Evolutionary conservation across 495 filamentous ascomycete species (phyloP), one percentile per base, ranked within the genome.

Genomic region (Glutinoglossum americanum): DNA sequence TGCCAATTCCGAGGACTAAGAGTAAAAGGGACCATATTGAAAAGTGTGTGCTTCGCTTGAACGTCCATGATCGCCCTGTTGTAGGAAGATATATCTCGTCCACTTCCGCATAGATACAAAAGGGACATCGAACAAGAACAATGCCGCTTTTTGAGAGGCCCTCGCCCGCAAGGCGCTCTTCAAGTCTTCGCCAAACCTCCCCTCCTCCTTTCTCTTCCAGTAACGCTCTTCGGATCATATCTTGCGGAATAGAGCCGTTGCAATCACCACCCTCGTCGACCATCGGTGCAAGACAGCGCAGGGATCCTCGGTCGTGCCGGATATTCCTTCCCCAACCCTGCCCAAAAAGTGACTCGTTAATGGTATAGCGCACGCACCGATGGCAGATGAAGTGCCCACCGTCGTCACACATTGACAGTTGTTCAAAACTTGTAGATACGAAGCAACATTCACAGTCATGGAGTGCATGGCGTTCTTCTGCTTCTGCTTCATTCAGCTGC

Each of bases 391-490:
- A 76, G 71, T 98, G 92, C 23, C 78, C 79, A 30, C 77, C 74
- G 25, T 71, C 67, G 39, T 74, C 68, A 62, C 92, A 98, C 1
- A 81, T 77, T 8, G 85, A 78, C 23, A 94, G 76, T 67, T 87
- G 81, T 65, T 96, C 86, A 61, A 94, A 93, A 0, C 84, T 71
- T 39, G 75, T 78, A 33, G 87, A 78, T 30, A 76, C 76, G 62
- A 84, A 92, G 70, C 92, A 98, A 70, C 90, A 96, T 63, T 83
- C 81, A 66, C 92, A 98, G 64, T 97, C 92, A 62, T 88, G 83
- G 19, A 89, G 65, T 26, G 80, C 81, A 30, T 81, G 75, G 6
- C 73, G 76, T 30, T 76, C 72, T 62, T 84, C 79, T 5, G 92
- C 90, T 62, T 96, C 85, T 41, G 71, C 68, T 25, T 78, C 80